Conservation (phyloP, 2,329 filamentous ascomycete species). For the Cercospora sp. region DNA sequence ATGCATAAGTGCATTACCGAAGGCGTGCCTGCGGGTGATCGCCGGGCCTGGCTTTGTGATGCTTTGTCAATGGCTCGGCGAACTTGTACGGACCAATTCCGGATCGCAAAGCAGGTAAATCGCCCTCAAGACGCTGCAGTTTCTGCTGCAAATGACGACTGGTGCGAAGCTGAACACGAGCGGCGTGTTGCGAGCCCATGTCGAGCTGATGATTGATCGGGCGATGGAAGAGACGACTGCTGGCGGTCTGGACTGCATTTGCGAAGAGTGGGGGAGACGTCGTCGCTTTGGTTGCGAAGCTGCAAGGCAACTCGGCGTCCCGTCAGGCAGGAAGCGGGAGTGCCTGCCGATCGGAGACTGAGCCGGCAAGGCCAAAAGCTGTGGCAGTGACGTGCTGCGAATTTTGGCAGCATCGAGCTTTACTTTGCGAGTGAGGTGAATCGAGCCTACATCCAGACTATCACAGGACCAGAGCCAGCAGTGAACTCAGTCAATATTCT, state of each 20-base stretch:
- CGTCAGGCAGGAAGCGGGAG: background rate
- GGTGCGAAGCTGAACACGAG: background rate
- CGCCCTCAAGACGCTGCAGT: background rate
- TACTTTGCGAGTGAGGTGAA: background rate
- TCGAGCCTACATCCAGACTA: no score
- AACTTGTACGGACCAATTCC: background rate
- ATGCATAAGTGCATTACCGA: conserved; percentile 9
- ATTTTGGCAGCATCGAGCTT: background rate
- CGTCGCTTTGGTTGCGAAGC: no score
- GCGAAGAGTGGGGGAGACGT: background rate
- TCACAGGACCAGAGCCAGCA: no score
- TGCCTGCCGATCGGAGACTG: background rate
- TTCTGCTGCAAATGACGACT: background rate
- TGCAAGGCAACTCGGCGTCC: background rate
- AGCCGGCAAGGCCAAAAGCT: background rate
- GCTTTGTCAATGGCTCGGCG: conserved; percentile 11
- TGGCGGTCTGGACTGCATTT: no score
- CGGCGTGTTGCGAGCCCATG: background rate
- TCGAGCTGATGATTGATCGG: background rate
- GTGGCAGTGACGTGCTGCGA: background rate
- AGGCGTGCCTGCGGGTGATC: background rate
- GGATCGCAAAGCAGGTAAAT: background rate
- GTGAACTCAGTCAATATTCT: no score
- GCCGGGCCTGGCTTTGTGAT: background rate
- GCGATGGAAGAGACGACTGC: background rate